Base-by-base conservation (phyloP, 140 eudicot genomes). In the Erigeron philadelphicus region DNA sequence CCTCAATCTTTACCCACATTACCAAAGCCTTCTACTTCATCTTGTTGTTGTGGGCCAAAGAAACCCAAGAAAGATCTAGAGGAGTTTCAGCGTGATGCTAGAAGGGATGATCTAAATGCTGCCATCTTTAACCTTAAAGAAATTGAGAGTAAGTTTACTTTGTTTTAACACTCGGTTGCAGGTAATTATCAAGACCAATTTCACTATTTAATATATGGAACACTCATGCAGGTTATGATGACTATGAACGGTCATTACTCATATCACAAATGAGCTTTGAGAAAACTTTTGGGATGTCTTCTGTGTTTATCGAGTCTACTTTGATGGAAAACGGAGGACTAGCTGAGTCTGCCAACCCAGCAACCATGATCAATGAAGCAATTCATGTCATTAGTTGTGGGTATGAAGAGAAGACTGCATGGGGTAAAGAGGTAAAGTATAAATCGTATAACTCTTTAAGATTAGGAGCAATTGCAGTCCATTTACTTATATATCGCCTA, bases 361-460 rank as follows among this genome's bases (percentile, higher is more conserved):
- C 99, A 5, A 81, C 90, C 0, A 80, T 94, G 77, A 94, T 94
- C 54, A 83, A 85, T 62, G 99, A 94, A 87, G 96, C 99, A 61
- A 94, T 94, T 81, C 99, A 94, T 62, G 99, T 94, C 50, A 94
- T 94, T 73, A 82, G 99, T 75, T 94, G 99, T 70, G 95, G 99
- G 58, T 94, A 94, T 71, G 99, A 94, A 78, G 99, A 94, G 76
- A 94, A 94, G 81, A 94, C 99, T 53, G 88, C 99, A 57, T 94
- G 99, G 99, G 99, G 99, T 43, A 94, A 94, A 85, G 99, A 94
- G 97, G 99, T 93, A 69, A 49, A 53, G 18, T 54, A 1, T 31
- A 11, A 6, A 66, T 49, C 9, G 15, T 40, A 23, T 63, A 5
- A 63, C n/a, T 63, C 16, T 13, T 25, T 4, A 38, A 4, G 9